Evolutionary conservation across 2,329 filamentous ascomycete genomes (phyloP), one percentile per base, ranked within the genome.

Genomic region (Aplosporella prunicola): DNA sequence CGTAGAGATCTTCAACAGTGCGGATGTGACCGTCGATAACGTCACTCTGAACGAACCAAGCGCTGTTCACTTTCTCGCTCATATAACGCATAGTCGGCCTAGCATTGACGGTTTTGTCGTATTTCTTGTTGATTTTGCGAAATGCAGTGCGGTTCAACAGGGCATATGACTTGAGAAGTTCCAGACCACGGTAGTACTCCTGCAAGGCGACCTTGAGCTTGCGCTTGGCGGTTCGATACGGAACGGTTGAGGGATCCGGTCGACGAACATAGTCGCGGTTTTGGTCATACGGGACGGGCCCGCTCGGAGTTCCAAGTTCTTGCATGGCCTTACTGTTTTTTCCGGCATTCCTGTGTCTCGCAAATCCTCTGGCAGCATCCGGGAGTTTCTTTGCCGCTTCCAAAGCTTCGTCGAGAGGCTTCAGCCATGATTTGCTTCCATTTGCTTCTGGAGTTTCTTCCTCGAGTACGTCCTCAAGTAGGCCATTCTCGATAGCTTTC

Each of bases 61-160:
- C 75, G 45, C 81, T 80, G 63, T 85, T 89, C 49, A 98, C 87
- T 54, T 89, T 89, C 49, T 95, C 88, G 20, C 80, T 80, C 74
- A 95, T 83, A 58, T 89, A 96, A 18, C 81, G 75, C 53, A 82
- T 73, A 0, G 80, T 73, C 0, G 85, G 85, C 9, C 81, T 74
- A 26, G 86, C 80, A 49, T 87, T 76, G 40, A 87, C 77, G 2
- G 82, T 77, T 63, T 96, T 98, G 68, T 96, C 88, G 56, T 93
- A 96, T 61, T 98, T 98, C 60, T 98, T 98, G 63, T 93, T 95
- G 55, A 98, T 86, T 60, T 98, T 98, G 20, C 88, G 80, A 53
- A 96, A 96, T 0, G 87, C 91, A 0, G 86, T 94, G 32, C 86
- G 76, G 57, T 98, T 98, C 10, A 95, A 69, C 15, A 93, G 65